A percentile compares a stretch with the other conserved stretches of the same genome.
phyloP scores from a whole-genome alignment of 331 rosid species.

The Telfairia occidentalis region DNA sequence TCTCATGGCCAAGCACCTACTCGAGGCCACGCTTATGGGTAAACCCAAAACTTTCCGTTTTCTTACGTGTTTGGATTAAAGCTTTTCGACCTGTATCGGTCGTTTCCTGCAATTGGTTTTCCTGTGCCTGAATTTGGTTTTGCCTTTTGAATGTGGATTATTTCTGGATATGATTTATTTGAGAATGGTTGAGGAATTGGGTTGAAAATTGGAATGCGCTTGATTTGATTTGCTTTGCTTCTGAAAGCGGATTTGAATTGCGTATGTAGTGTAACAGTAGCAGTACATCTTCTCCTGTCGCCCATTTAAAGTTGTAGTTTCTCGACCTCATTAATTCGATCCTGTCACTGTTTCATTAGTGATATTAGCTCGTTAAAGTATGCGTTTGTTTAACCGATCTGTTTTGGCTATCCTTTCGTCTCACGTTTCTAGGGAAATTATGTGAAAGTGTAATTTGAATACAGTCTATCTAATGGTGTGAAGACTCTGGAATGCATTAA shows the following conservation, averaged over 20 bases:
- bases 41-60: background rate
- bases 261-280: background rate
- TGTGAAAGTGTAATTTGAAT: background rate
- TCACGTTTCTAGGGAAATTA: background rate
- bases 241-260: background rate
- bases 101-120: background rate
- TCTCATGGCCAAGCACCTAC: constrained; percentile 69
- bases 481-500: background rate
- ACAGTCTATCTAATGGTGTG: background rate
- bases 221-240: background rate
- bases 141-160: background rate
- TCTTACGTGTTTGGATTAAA: background rate
- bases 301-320: background rate
- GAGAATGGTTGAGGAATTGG: background rate
- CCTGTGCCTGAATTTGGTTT: background rate
- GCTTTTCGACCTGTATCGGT: background rate
- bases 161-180: background rate
- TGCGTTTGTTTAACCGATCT: background rate
- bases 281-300: background rate
- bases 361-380: background rate
- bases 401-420: constrained; percentile 8
- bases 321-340: background rate
- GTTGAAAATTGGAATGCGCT: background rate
- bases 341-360: constrained; percentile 19
- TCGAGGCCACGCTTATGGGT: constrained; percentile 90